Conservation (phyloP, 1,284 basidiomycete species). For the Microbotryum silenes-acaulis region DNA sequence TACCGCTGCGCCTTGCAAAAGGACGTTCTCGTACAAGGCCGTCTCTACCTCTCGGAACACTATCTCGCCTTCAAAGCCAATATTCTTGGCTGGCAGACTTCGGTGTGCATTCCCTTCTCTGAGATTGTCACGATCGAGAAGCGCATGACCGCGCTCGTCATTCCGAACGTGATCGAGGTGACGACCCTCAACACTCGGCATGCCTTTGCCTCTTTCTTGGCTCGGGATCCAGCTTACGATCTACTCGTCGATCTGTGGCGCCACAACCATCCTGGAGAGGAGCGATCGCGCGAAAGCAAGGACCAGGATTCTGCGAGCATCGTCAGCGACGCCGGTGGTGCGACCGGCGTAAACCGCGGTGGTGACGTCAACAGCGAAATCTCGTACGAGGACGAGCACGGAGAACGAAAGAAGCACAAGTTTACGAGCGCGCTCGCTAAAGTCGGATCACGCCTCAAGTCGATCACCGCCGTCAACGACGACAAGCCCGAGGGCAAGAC, state of each 20-base stretch:
- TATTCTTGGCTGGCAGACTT: slow-evolving; percentile 58
- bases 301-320: slow-evolving; percentile 1
- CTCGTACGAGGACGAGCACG: slow-evolving; percentile 29
- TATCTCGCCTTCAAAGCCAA: slow-evolving; percentile 97
- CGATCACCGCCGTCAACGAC: neutral
- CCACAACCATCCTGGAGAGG: slow-evolving; percentile 70
- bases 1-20: slow-evolving; percentile 93
- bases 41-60: slow-evolving; percentile 93
- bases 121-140: slow-evolving; percentile 29
- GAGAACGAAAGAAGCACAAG: slow-evolving; percentile 23
- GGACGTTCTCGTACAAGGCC: slow-evolving; percentile 91
- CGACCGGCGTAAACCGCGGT: neutral
- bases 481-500: slow-evolving; percentile 9
- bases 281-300: slow-evolving; percentile 35
- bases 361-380: slow-evolving; percentile 25
- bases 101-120: slow-evolving; percentile 21
- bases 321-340: slow-evolving; percentile 1
- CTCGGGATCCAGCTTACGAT: slow-evolving; percentile 89
- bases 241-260: slow-evolving; percentile 94
- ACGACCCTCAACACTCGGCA: slow-evolving; percentile 67
- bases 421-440: slow-evolving; percentile 3
- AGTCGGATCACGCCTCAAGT: neutral
- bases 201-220: slow-evolving; percentile 90
- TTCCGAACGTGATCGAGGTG: slow-evolving; percentile 93
- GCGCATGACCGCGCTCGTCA: slow-evolving; percentile 74